These are phyloP conservation scores for Croton setiger DNA, from an alignment of 441 rosid genomes.

Conservation along the genomic window DNA sequence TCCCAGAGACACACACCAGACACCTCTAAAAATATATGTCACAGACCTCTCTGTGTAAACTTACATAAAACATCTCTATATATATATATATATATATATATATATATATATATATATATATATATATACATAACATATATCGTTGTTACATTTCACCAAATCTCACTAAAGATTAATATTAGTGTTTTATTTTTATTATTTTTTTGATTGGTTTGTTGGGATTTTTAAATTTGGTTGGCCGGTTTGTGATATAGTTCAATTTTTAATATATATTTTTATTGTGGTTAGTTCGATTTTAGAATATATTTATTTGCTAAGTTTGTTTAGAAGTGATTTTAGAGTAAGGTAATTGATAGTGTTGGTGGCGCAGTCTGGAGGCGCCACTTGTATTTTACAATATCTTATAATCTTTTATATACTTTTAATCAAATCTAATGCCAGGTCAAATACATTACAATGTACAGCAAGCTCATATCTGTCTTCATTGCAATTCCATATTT, in stretches of 20 bases:
- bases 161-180: constrained; percentile 11
- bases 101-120: background rate
- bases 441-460: background rate
- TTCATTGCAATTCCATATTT: too few relatives aligned
- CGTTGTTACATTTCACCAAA: constrained; percentile 33
- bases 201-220: constrained; percentile 11
- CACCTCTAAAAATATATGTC: too few relatives aligned
- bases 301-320: constrained; percentile 1
- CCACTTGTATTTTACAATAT: constrained; percentile 1
- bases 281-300: background rate
- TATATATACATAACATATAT: too few relatives aligned
- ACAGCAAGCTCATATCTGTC: background rate
- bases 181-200: background rate
- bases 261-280: background rate
- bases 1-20: too few relatives aligned
- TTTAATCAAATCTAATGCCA: background rate
- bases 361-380: constrained; percentile 12
- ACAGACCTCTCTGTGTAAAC: too few relatives aligned
- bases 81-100: too few relatives aligned
- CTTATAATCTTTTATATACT: too few relatives aligned
- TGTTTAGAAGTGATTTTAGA: constrained; percentile 36
- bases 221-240: constrained; percentile 16
- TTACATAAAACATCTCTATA: too few relatives aligned
- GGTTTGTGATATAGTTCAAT: background rate
- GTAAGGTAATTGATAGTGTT: constrained; percentile 13